Evolutionary conservation across 148 eudicot genomes (phyloP).

Genomic region (Rheum nobile): DNA sequence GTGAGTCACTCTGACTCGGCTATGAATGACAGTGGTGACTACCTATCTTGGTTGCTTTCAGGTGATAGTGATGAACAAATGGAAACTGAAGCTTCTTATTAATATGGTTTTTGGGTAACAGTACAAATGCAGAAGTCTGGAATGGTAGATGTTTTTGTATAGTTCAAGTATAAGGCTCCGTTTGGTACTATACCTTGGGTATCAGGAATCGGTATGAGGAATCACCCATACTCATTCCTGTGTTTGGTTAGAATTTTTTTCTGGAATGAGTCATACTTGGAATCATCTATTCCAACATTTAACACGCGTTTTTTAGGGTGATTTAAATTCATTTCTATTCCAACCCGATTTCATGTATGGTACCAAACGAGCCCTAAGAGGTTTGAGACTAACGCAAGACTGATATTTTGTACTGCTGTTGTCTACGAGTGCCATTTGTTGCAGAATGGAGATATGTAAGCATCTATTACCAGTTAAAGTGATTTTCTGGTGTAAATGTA

Average conservation of each 20-base stretch:
- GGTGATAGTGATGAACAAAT: conserved; percentile 7
- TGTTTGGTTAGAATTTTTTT: no score
- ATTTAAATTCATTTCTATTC: no score
- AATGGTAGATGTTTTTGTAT: not conserved
- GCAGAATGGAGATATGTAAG: not conserved
- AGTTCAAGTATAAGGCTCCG: not conserved
- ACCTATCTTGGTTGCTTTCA: conserved; percentile 28
- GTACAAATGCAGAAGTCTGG: not conserved
- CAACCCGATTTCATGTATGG: no score
- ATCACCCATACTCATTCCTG: no score
- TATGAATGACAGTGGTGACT: conserved; percentile 11
- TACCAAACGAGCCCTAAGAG: no score
- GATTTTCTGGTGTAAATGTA: not conserved
- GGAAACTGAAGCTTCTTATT: not conserved
- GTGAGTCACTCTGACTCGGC: conserved; percentile 13
- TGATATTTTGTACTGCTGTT: not conserved
- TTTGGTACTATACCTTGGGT: no score
- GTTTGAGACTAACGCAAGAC: not conserved
- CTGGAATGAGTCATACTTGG: no score
- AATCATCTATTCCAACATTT: no score
- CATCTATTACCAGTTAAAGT: not conserved
- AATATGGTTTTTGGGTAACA: not conserved
- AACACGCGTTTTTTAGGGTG: no score
- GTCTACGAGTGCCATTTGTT: not conserved
- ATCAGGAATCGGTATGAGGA: no score